Percentiles rank a stretch among this genome's conserved stretches.
These are phyloP conservation scores for Globisporangium iwayamae DNA, from an alignment of 352 stramenopile genomes.

Conservation along the genomic window DNA sequence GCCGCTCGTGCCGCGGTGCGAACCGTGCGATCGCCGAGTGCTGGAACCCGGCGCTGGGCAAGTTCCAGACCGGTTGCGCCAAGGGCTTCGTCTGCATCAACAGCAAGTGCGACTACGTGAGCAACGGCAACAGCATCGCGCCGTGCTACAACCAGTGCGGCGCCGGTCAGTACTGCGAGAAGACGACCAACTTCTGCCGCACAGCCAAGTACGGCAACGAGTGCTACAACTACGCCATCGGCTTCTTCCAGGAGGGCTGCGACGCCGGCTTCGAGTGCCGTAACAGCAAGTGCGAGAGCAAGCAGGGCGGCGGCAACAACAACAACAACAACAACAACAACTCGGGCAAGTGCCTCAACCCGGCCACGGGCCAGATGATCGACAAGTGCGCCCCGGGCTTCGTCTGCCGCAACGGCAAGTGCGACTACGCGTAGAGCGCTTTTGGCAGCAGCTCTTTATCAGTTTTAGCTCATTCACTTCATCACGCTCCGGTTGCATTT, in stretches of 20 bases:
- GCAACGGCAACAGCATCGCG: not conserved
- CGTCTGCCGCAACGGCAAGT: conserved; percentile 14
- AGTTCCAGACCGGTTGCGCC: conserved; percentile 7
- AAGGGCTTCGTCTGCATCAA: conserved; percentile 6
- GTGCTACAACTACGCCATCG: conserved; percentile 15
- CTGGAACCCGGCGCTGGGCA: conserved; percentile 1
- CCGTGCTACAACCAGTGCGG: conserved; percentile 3
- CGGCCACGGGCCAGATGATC: conserved; percentile 14
- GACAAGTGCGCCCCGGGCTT: conserved; percentile 15
- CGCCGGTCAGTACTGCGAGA: conserved; percentile 6
- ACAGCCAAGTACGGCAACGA: conserved; percentile 4
- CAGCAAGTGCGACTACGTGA: conserved; percentile 4
- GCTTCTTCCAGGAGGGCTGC: conserved; percentile 11
- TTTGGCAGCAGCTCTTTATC: not conserved
- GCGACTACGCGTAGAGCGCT: conserved; percentile 10
- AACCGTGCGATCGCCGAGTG: not conserved
- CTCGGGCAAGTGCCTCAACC: conserved; percentile 10
- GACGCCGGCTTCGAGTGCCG: conserved; percentile 10
- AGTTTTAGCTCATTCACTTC: not conserved
- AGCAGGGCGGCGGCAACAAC: not conserved
- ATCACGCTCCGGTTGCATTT: not conserved
- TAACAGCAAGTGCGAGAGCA: conserved; percentile 15
- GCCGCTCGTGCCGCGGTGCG: not conserved
- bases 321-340: not conserved
- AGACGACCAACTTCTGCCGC: conserved; percentile 13